phyloP scores from a whole-genome alignment of 2,329 filamentous ascomycete genomes.

The Dendryphion nanum region DNA sequence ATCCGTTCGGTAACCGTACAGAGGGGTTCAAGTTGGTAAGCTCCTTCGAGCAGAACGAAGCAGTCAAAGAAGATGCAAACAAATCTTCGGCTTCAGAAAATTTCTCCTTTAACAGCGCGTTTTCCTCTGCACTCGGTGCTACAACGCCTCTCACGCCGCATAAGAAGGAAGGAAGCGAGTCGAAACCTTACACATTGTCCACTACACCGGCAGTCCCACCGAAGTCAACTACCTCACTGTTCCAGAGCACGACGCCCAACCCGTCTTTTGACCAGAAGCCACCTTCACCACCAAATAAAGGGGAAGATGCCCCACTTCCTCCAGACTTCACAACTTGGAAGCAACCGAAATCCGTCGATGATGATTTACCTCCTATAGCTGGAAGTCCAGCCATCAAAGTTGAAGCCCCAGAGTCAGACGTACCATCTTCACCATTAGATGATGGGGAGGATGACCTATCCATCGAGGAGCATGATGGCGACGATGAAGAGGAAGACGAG shows the following conservation, averaged over 20 bases:
- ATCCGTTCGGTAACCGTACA: conserved; percentile 30
- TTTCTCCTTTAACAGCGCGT: conserved; percentile 60
- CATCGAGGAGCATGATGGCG: conserved; percentile 44
- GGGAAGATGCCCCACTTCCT: conserved; percentile 30
- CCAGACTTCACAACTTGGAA: conserved; percentile 1
- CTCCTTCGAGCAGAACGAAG: conserved; percentile 65
- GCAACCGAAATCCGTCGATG: conserved; percentile 23
- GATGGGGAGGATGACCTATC: conserved; percentile 33
- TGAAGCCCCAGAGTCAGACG: conserved; percentile 35
- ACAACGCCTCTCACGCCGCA: conserved; percentile 33
- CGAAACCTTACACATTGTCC: conserved; percentile 34
- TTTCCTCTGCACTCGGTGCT: conserved; percentile 59
- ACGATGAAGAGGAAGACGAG: conserved; percentile 45
- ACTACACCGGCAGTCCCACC: conserved; percentile 34
- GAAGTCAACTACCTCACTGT: conserved; percentile 9
- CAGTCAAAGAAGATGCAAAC: conserved; percentile 58
- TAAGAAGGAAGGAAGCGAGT: conserved; percentile 37
- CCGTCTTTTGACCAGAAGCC: conserved; percentile 13
- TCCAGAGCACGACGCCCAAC: conserved; percentile 12
- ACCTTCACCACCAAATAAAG: conserved; percentile 16
- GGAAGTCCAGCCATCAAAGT: conserved; percentile 49
- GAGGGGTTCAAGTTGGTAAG: conserved; percentile 65
- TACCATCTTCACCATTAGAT: conserved; percentile 29
- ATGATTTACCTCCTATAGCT: conserved; percentile 46
- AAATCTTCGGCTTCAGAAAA: conserved; percentile 46